phyloP scores from a whole-genome alignment of 495 filamentous ascomycete genomes.

The Annulohypoxylon moriforme region DNA sequence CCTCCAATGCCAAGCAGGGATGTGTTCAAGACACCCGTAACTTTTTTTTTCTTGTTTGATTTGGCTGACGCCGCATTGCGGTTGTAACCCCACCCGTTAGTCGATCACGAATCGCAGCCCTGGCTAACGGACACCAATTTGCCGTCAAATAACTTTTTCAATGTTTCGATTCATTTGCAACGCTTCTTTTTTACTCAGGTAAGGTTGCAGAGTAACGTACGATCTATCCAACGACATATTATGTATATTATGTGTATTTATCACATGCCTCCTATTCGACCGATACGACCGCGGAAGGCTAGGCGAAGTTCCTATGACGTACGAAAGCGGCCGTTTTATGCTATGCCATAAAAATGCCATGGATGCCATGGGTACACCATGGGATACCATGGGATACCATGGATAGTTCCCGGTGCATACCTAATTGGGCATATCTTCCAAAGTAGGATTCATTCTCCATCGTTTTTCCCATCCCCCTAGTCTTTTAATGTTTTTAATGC shows the following conservation, averaged over 20 bases:
- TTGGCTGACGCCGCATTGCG: constrained; percentile 31
- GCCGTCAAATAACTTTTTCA: background rate
- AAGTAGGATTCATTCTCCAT: constrained; percentile 9
- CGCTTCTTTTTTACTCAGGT: background rate
- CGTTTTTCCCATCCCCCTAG: background rate
- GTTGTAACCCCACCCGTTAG: constrained; percentile 23
- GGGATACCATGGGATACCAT: no score
- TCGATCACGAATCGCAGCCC: constrained; percentile 11
- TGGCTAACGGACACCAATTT: background rate
- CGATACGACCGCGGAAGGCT: constrained; percentile 28
- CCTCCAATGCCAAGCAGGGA: constrained; percentile 13
- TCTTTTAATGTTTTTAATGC: constrained; percentile 11
- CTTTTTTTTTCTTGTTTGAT: constrained; percentile 11
- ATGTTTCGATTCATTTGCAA: constrained; percentile 7
- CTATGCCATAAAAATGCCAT: background rate
- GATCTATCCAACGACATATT: constrained; percentile 19
- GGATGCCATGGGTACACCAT: background rate
- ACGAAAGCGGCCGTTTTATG: constrained; percentile 13
- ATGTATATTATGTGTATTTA: constrained; percentile 30
- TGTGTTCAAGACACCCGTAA: constrained; percentile 20
- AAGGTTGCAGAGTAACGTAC: constrained; percentile 19
- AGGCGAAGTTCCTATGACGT: constrained; percentile 39
- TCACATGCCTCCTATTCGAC: constrained; percentile 31
- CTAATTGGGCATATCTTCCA: constrained; percentile 14
- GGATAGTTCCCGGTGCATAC: constrained; percentile 4